Evolutionary conservation across 768 basidiomycete species (phyloP), one percentile per base, ranked within the genome.

Genomic region (Dacryopinax spathularia): DNA sequence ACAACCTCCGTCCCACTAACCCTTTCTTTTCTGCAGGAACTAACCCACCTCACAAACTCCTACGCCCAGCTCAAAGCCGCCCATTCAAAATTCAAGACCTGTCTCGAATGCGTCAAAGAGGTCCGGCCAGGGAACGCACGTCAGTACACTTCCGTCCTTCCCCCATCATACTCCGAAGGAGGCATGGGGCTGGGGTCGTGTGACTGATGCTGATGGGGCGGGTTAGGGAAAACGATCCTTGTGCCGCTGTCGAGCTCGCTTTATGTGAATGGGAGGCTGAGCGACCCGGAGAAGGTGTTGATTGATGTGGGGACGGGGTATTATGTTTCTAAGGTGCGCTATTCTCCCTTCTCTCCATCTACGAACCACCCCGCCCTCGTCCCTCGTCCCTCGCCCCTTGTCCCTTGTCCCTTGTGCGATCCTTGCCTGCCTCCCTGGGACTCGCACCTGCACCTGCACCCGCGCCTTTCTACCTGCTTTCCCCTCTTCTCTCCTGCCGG

Each of bases 241-340:
- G 90, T 98, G 10, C 95, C 96, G 5, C 74, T 98, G 62, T 97
- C 93, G 16, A 91, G 89, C 73, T 97, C 94, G 0, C 81, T 99
- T 1, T 98, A 97, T 71, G 88, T 98, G 27, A 93, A 95, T 1
- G 96, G 94, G 20, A 91, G 86, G 75, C 79, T 98, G 56, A 79
- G 78, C 39, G 88, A 96, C 70, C 74, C 82, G 0, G 87, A 92
- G 44, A 82, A 91, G 68, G 94, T 99, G 56, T 86, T 98, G 66
- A 84, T 98, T 36, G 96, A 99, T 72, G 81, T 98, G 29, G 96
- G 96, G 1, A 98, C 95, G 0, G 95, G 96, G 0, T 99, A 97
- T 74, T 97, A 87, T 68, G 89, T 98, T 18, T 85, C 90, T 75
- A 99, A 98, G 82, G 96, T 91, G 56, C 43, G 77, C 66, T 27